Evolutionary conservation across 2,329 filamentous ascomycete genomes (phyloP).

Genomic region (Penicillium concentricum): DNA sequence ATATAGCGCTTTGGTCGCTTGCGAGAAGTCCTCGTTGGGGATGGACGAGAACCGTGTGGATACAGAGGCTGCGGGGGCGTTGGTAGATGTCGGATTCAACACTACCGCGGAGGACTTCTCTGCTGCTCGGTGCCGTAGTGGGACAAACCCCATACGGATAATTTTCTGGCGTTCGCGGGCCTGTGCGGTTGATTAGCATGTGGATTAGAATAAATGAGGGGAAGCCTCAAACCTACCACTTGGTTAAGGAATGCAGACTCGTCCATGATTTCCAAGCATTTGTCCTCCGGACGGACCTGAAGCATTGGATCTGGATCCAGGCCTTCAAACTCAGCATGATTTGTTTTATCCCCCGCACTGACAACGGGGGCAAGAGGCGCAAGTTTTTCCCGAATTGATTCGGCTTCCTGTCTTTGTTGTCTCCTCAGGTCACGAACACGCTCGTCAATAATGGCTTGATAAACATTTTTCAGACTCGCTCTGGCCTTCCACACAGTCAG

Average conservation of each 20-base stretch:
- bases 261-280: conserved; percentile 56
- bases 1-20: conserved; percentile 83
- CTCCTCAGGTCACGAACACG: conserved; percentile 65
- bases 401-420: conserved; percentile 67
- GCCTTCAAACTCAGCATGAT: conserved; percentile 41
- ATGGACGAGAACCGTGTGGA: conserved; percentile 68
- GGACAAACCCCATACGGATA: conserved; percentile 66
- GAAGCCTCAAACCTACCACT: conserved; percentile 44
- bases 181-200: conserved; percentile 30
- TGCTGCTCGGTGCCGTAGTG: conserved; percentile 50
- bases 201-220: background rate
- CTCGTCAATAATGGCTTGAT: conserved; percentile 69
- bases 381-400: conserved; percentile 54
- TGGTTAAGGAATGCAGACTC: conserved; percentile 59
- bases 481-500: conserved; percentile 89
- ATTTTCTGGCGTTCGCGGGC: conserved; percentile 59
- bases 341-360: conserved; percentile 5
- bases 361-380: conserved; percentile 48
- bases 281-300: conserved; percentile 64
- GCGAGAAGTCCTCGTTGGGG: conserved; percentile 76
- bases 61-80: conserved; percentile 52
- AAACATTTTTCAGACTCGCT: conserved; percentile 76
- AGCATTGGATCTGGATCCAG: conserved; percentile 67
- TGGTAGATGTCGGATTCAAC: conserved; percentile 34
- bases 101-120: conserved; percentile 36